Evolutionary conservation across 306 rosid species (phyloP), one percentile per base, ranked within the genome.

Genomic region (Carpinus fangiana): DNA sequence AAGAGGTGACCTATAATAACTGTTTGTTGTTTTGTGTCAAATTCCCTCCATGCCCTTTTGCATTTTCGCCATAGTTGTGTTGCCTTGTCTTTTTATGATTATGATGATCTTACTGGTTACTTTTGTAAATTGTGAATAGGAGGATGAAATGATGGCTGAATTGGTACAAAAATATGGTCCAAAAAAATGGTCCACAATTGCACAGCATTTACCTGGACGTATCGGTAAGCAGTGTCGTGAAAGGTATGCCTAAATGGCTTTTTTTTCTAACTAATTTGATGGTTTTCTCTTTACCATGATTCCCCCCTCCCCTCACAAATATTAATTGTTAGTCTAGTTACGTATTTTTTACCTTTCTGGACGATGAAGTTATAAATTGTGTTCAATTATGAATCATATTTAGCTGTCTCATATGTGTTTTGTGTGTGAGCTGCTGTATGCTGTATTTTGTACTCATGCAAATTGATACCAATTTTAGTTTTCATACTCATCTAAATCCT

Each of bases 211-310:
- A 86, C 97, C 97, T 54, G 99, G 99, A 81, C 97, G 99, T n/a
- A 96, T 93, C 75, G 99, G 99, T 68, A 96, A 96, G 89, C 99
- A 96, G 81, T 96, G 99, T 68, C 91, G 99, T 62, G 99, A 96
- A 96, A 96, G 99, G 99, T 96, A 91, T 69, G 93, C 36, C 31
- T 13, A 70, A 9, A 59, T 36, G 54, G 36, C 62, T 79, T 59
- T 50, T 23, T 23, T 23, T 70, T 74, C 31, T 73, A 28, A 48
- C 73, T 77, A 52, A 67, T 59, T 56, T 4, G 41, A 36, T 28
- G 56, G 67, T 75, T 62, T 57, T 56, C 21, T 13, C 69, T 78
- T 43, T 55, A 14, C 55, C 43, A 31, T 48, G 36, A 68, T 54
- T 46, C 12, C 60, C 36, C 4, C 23, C 17, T 13, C 65, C 38